Conservation (phyloP, 1,139 yeast genomes). For the Saccharomyces pastorianus region DNA sequence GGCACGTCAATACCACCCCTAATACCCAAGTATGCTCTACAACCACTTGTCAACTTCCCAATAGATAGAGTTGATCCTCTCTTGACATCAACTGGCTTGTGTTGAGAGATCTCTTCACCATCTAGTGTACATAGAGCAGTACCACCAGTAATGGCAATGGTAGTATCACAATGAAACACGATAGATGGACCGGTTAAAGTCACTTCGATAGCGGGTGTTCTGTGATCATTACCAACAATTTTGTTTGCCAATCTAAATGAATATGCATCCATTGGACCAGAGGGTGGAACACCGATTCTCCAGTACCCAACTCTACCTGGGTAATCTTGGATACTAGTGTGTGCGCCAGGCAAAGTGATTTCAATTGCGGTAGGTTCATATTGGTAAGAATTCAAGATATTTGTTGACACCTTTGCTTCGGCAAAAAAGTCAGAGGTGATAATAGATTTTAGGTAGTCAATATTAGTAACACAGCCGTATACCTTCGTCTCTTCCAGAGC, state of each 20-base stretch:
- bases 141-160: slow-evolving; percentile 85
- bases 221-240: slow-evolving; percentile 75
- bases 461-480: slow-evolving; percentile 80
- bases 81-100: slow-evolving; percentile 61
- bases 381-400: slow-evolving; percentile 73
- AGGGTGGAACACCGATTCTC: slow-evolving; percentile 95
- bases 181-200: slow-evolving; percentile 83
- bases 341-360: slow-evolving; percentile 79
- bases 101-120: slow-evolving; percentile 46
- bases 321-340: slow-evolving; percentile 90
- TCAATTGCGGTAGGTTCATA: slow-evolving; percentile 82
- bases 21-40: slow-evolving; percentile 82
- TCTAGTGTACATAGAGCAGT: slow-evolving; percentile 57
- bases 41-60: slow-evolving; percentile 74
- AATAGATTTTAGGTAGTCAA: slow-evolving; percentile 81
- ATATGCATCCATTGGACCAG: slow-evolving; percentile 95
- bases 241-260: slow-evolving; percentile 84
- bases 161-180: slow-evolving; percentile 70
- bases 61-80: slow-evolving; percentile 72
- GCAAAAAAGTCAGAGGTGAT: slow-evolving; percentile 79
- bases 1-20: slow-evolving; percentile 93
- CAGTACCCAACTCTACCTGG: slow-evolving; percentile 89
- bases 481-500: slow-evolving; percentile 84
- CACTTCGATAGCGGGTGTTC: slow-evolving; percentile 83
- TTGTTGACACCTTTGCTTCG: slow-evolving; percentile 75